A percentile compares a stretch with the other conserved stretches of the same genome.
Conservation (phyloP, 75 land plant genomes). For the Adiantum capillusveneris region DNA sequence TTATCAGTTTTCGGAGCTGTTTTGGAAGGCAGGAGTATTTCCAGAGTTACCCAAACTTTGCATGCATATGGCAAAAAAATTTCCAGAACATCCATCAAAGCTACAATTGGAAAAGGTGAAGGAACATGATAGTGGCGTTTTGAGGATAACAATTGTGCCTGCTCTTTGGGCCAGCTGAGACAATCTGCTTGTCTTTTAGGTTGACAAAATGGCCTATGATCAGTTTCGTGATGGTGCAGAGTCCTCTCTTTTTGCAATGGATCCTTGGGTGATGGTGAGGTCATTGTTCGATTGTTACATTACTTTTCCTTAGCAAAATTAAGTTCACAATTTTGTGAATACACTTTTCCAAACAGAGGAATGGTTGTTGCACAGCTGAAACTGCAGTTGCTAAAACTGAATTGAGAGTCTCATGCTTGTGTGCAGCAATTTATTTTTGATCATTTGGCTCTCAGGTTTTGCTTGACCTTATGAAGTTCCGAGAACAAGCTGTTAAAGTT, state of each 20-base stretch:
- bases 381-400: no score
- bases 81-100: slow-evolving; percentile 88
- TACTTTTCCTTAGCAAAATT: no score
- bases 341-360: background rate
- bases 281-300: no score
- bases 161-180: no score
- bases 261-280: slow-evolving; percentile 96
- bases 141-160: no score
- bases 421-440: no score
- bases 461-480: slow-evolving; percentile 96
- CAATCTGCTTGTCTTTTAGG: slow-evolving; percentile 35
- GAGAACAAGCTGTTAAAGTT: slow-evolving; percentile 89
- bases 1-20: slow-evolving; percentile 60
- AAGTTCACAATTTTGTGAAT: no score
- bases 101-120: slow-evolving; percentile 82
- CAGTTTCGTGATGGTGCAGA: slow-evolving; percentile 67
- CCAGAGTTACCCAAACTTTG: slow-evolving; percentile 85
- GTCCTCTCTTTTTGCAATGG: slow-evolving; percentile 53
- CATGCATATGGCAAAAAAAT: slow-evolving; percentile 66
- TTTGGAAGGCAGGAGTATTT: slow-evolving; percentile 84
- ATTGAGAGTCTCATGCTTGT: no score
- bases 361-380: background rate
- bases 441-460: slow-evolving; percentile 55
- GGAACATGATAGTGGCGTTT: background rate
- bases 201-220: slow-evolving; percentile 84